Percentiles rank a stretch among this genome's conserved stretches.
These are phyloP conservation scores for Quercus cerris DNA, from an alignment of 306 rosid species.

Conservation along the genomic window DNA sequence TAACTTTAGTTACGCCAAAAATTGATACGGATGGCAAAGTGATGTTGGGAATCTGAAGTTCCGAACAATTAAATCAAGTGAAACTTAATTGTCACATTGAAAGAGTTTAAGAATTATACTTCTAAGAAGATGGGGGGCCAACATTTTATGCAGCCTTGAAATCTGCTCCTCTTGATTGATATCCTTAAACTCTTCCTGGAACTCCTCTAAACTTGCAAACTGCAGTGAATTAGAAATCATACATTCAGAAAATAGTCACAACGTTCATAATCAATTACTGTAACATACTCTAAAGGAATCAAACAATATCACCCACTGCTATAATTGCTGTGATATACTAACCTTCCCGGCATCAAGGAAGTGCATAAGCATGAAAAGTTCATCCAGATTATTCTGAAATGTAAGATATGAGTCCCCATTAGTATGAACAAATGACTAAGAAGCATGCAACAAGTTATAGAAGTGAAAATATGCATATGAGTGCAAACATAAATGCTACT, in stretches of 20 bases:
- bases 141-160: conserved; percentile 92
- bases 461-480: conserved; percentile 4
- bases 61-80: conserved; percentile 3
- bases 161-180: conserved; percentile 98
- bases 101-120: conserved; percentile 54
- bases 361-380: conserved; percentile 99
- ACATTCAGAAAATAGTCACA: conserved; percentile 17
- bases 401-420: conserved; percentile 26
- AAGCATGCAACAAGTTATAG: conserved; percentile 7
- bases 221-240: conserved; percentile 32
- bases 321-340: conserved; percentile 33
- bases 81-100: not conserved
- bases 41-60: not conserved
- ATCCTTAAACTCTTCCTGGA: conserved; percentile 96
- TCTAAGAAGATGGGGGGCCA: conserved; percentile 97
- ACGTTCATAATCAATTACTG: conserved; percentile 20
- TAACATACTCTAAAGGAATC: conserved; percentile 8
- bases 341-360: conserved; percentile 99
- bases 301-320: conserved; percentile 10
- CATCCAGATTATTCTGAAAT: conserved; percentile 94
- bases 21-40: conserved; percentile 3
- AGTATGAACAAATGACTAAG: conserved; percentile 22
- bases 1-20: conserved; percentile 3
- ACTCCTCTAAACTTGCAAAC: conserved; percentile 97
- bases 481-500: not conserved